Percentiles rank a stretch among this genome's conserved stretches.
phyloP scores from a whole-genome alignment of 768 basidiomycete genomes.

The Mycena galopus region DNA sequence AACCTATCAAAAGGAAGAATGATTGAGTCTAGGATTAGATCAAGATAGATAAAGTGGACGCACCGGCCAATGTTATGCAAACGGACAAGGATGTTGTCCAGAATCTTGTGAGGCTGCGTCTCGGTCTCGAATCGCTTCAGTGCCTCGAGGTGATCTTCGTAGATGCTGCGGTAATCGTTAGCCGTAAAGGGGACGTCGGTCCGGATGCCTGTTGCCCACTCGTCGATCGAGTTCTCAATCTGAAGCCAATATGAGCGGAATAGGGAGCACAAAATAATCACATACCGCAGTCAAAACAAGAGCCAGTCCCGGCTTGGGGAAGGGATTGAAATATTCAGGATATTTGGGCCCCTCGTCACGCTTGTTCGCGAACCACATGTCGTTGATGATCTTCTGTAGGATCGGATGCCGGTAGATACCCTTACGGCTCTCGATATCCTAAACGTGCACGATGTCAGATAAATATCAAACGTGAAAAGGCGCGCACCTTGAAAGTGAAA shows the following conservation, averaged over 20 bases:
- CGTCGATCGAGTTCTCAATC: neutral
- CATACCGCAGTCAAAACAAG: neutral
- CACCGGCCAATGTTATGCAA: conserved; percentile 31
- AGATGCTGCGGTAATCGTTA: conserved; percentile 33
- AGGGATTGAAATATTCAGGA: neutral
- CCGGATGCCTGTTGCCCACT: conserved; percentile 14
- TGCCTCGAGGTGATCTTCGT: conserved; percentile 16
- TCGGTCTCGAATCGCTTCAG: no score
- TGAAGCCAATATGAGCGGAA: neutral
- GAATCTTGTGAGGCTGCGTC: neutral
- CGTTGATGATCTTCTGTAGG: neutral
- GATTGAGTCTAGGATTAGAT: neutral
- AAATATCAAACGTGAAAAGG: neutral
- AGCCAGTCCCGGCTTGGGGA: neutral
- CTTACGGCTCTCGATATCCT: neutral
- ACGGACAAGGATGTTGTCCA: neutral
- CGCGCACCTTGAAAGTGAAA: conserved; percentile 34
- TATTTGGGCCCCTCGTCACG: neutral
- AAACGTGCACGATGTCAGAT: no score
- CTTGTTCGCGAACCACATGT: neutral
- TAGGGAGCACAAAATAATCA: neutral
- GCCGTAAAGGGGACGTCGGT: conserved; percentile 32
- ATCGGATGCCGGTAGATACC: neutral
- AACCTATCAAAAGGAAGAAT: neutral
- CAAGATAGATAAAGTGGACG: neutral